These are phyloP conservation scores for Phytophthora sp. DNA, from an alignment of 352 stramenopile species.

Conservation along the genomic window DNA sequence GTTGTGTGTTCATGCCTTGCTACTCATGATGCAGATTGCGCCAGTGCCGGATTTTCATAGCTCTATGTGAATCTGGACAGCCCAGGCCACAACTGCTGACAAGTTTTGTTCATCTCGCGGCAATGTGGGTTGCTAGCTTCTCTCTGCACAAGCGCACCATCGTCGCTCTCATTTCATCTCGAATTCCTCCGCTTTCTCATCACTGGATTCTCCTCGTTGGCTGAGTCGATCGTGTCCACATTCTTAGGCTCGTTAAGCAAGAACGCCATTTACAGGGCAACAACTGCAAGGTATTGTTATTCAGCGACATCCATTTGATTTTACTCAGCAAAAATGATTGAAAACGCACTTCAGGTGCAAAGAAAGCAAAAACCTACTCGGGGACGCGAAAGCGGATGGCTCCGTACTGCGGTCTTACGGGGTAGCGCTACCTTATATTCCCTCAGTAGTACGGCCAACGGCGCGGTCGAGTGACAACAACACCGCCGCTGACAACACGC, in stretches of 20 bases:
- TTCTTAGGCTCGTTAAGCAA: no score
- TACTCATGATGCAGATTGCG: no score
- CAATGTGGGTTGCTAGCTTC: not conserved
- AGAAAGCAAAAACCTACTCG: not conserved
- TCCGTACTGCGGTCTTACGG: not conserved
- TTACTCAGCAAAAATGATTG: no score
- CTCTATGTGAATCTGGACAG: no score
- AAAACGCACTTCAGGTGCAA: no score
- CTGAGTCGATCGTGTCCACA: not conserved
- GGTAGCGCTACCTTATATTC: not conserved
- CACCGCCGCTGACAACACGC: conserved; percentile 22
- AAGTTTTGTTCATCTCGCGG: not conserved
- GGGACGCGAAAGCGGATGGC: not conserved
- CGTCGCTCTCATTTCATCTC: not conserved
- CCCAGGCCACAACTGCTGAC: not conserved
- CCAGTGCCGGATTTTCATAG: no score
- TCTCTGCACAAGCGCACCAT: not conserved
- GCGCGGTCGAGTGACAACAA: conserved; percentile 23
- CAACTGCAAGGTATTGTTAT: no score
- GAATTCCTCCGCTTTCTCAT: not conserved
- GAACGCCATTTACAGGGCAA: no score
- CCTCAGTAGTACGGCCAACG: conserved; percentile 26
- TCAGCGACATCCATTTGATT: no score
- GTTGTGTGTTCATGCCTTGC: no score
- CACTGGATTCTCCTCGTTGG: not conserved